Evolutionary conservation across 2,329 filamentous ascomycete genomes (phyloP).

Genomic region (Pseudocercospora eumusae): DNA sequence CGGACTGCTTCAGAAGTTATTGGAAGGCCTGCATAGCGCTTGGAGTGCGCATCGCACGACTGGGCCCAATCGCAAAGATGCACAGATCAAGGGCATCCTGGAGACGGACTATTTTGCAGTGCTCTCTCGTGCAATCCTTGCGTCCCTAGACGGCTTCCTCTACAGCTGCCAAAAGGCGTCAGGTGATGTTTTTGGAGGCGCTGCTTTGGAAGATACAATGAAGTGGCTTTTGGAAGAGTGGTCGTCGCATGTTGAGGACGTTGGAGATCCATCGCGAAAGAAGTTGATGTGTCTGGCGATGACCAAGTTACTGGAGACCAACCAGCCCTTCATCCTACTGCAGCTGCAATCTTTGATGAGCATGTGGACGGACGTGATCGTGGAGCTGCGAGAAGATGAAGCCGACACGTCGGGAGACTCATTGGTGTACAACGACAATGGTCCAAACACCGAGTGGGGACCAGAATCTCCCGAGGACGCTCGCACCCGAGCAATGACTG

Average conservation of each 20-base stretch:
- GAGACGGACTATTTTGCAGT: slow-evolving; percentile 85
- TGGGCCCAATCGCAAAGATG: slow-evolving; percentile 71
- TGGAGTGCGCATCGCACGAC: slow-evolving; percentile 76
- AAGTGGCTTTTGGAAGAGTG: slow-evolving; percentile 57
- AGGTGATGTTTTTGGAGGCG: slow-evolving; percentile 16
- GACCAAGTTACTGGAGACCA: slow-evolving; percentile 69
- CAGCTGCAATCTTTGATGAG: slow-evolving; percentile 70
- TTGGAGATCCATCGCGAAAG: slow-evolving; percentile 64
- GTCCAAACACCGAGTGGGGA: slow-evolving; percentile 15
- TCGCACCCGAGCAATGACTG: slow-evolving; percentile 53
- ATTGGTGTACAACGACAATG: slow-evolving; percentile 42
- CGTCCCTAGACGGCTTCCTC: slow-evolving; percentile 69
- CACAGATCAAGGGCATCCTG: slow-evolving; percentile 70
- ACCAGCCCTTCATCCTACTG: slow-evolving; percentile 48
- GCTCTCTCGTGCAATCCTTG: slow-evolving; percentile 74
- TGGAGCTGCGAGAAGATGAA: slow-evolving; percentile 61
- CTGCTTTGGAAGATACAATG: slow-evolving; percentile 41
- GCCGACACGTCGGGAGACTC: slow-evolving; percentile 39
- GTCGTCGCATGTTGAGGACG: slow-evolving; percentile 69
- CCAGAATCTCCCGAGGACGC: slow-evolving; percentile 50
- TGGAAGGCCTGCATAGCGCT: slow-evolving; percentile 47
- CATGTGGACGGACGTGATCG: slow-evolving; percentile 72
- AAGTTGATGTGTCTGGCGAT: slow-evolving; percentile 74
- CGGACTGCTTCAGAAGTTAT: slow-evolving; percentile 58
- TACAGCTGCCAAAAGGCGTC: slow-evolving; percentile 50